phyloP scores from a whole-genome alignment of 306 rosid species.

The Potentilla sterilis region DNA sequence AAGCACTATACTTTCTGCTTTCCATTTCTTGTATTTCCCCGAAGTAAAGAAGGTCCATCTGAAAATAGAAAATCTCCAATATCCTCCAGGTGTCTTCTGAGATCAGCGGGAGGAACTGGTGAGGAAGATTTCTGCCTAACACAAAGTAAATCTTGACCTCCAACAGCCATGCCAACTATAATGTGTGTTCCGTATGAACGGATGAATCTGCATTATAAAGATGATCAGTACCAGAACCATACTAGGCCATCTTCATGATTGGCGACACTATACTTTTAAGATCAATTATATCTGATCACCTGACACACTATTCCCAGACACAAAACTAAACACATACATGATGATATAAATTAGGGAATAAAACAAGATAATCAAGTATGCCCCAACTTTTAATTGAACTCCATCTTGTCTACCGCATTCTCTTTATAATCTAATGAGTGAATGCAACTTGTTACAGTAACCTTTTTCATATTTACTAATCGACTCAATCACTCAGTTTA shows the following conservation, averaged over 20 bases:
- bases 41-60: conserved; percentile 75
- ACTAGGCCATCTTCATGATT: conserved; percentile 13
- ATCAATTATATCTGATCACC: conserved; percentile 3
- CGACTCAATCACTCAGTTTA: neutral
- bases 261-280: conserved; percentile 5
- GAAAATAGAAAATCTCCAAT: conserved; percentile 91
- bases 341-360: neutral
- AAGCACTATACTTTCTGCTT: conserved; percentile 57
- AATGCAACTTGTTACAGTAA: neutral
- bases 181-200: conserved; percentile 84
- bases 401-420: neutral
- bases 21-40: conserved; percentile 60
- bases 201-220: conserved; percentile 84
- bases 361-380: neutral
- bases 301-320: neutral
- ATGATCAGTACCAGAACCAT: conserved; percentile 45
- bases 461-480: neutral
- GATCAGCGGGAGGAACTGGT: conserved; percentile 70
- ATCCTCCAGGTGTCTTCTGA: conserved; percentile 82
- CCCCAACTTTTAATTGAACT: neutral
- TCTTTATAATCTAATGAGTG: neutral
- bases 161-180: conserved; percentile 87
- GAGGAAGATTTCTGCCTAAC: conserved; percentile 84
- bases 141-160: conserved; percentile 90
- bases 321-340: neutral